Evolutionary conservation across 805 yeast species (phyloP).

Genomic region (Groenewaldozyma tartarivorans): DNA sequence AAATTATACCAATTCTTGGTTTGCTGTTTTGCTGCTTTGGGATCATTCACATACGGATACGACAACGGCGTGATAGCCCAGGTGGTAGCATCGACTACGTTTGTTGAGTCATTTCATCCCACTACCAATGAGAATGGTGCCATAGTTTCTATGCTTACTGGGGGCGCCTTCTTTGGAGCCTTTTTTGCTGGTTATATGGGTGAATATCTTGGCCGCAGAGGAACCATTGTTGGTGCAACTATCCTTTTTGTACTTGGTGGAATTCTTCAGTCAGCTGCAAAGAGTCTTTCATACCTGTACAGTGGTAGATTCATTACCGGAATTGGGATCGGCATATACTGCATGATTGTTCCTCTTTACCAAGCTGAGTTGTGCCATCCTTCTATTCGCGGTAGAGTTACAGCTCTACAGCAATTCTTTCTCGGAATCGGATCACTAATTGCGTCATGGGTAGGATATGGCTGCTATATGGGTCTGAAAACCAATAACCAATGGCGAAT

Average conservation of each 20-base stretch:
- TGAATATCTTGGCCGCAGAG: conserved; percentile 50
- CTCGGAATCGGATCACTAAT: conserved; percentile 56
- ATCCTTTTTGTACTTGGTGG: conserved; percentile 50
- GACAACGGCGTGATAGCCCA: conserved; percentile 27
- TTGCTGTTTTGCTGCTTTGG: conserved; percentile 29
- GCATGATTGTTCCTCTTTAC: conserved; percentile 53
- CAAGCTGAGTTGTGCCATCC: conserved; percentile 53
- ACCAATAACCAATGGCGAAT: conserved; percentile 6
- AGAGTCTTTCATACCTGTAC: conserved; percentile 37
- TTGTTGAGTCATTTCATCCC: conserved; percentile 11
- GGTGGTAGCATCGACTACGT: conserved; percentile 24
- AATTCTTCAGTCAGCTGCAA: conserved; percentile 45
- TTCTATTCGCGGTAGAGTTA: conserved; percentile 45
- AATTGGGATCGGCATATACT: conserved; percentile 55
- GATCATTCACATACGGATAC: conserved; percentile 24
- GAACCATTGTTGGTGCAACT: conserved; percentile 40
- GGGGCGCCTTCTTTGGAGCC: conserved; percentile 10
- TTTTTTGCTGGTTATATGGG: conserved; percentile 38
- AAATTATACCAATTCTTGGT: not conserved
- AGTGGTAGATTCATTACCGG: conserved; percentile 54
- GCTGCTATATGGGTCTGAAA: conserved; percentile 35
- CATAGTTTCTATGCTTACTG: conserved; percentile 8
- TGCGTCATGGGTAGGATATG: conserved; percentile 41
- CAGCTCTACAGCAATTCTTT: conserved; percentile 52
- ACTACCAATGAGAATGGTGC: conserved; percentile 2